Conservation (phyloP, 108 stramenopile genomes). For the Fragilaria crotonensis region DNA sequence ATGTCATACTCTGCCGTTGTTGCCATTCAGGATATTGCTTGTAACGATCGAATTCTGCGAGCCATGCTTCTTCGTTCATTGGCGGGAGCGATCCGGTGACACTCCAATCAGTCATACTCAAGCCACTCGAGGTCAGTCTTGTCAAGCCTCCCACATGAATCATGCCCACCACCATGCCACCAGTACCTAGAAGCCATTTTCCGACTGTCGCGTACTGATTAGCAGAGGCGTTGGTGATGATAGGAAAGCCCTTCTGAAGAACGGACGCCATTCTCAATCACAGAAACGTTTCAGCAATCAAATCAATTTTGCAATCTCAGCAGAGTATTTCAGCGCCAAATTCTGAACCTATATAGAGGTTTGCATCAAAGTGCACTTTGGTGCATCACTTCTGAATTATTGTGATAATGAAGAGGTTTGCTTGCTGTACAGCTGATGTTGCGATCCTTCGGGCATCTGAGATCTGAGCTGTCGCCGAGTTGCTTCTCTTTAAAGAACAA, state of each 20-base stretch:
- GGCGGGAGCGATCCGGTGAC: conserved; percentile 84
- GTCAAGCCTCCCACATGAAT: conserved; percentile 98
- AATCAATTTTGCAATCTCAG: too few species aligned
- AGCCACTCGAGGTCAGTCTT: conserved; percentile 91
- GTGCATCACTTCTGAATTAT: too few species aligned
- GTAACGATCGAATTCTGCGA: conserved; percentile 92
- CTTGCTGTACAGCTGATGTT: too few species aligned
- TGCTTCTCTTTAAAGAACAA: too few species aligned
- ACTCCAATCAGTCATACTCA: conserved; percentile 98
- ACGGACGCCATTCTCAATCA: too few species aligned
- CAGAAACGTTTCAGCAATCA: too few species aligned
- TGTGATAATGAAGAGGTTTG: too few species aligned
- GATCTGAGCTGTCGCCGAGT: too few species aligned
- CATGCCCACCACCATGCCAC: conserved; percentile 89
- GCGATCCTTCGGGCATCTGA: too few species aligned
- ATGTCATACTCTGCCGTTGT: conserved; percentile 87
- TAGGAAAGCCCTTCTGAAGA: conserved; percentile 50
- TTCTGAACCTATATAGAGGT: too few species aligned
- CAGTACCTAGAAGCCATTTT: conserved; percentile 88
- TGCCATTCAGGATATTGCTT: conserved; percentile 96
- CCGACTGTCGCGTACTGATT: conserved; percentile 80
- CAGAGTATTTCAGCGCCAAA: too few species aligned
- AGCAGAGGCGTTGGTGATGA: conserved; percentile 33
- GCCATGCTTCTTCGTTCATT: conserved; percentile 81
- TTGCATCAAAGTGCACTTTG: too few species aligned